Evolutionary conservation across 768 basidiomycete species (phyloP), one percentile per base, ranked within the genome.

Genomic region (Melanogaster broomeanus): DNA sequence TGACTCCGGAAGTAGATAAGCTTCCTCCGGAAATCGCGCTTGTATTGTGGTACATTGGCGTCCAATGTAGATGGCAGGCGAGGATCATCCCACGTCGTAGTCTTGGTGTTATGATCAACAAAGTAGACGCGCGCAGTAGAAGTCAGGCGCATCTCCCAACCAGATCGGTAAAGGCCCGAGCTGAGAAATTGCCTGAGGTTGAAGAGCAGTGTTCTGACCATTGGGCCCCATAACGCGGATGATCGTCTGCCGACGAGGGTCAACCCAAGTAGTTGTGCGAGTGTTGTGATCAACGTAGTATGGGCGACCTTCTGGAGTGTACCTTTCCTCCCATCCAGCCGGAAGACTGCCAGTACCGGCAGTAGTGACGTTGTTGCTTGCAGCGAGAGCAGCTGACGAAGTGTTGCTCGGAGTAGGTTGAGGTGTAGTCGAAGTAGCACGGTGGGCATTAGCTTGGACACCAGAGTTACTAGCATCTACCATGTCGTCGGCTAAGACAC

Each of bases 241-340:
- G 54, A 98, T 83, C 11, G 94, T 93, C 74, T 98, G 97, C 41
- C 97, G 85, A 44, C 97, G 88, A 34, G 97, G 97, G 68, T 99
- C 97, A 21, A 98, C 95, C 97, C 97, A 99, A n/a, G 97, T 99
- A 28, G 97, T 98, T 18, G 97, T 98, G 42, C 97, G 85, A 11
- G 96, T 98, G 67, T 99, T 99, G 75, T 99, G 97, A 69, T 99
- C 97, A 44, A 99, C 97, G 69, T 97, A 99, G 73, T 99, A 99
- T 2, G 97, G 93, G 35, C 97, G 84, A 18, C 97, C 97, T 73
- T 99, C 97, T 0, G 95, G 94, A 3, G 97, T 99, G 73, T 95
- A 96, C 33, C 97, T 84, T 73, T 98, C 97, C 67, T 99, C 97
- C 97, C 97, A 99, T 2, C 97, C 97, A 53, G 95, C 90, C 2